phyloP scores from a whole-genome alignment of 331 rosid genomes.

The Pyracantha coccinea region DNA sequence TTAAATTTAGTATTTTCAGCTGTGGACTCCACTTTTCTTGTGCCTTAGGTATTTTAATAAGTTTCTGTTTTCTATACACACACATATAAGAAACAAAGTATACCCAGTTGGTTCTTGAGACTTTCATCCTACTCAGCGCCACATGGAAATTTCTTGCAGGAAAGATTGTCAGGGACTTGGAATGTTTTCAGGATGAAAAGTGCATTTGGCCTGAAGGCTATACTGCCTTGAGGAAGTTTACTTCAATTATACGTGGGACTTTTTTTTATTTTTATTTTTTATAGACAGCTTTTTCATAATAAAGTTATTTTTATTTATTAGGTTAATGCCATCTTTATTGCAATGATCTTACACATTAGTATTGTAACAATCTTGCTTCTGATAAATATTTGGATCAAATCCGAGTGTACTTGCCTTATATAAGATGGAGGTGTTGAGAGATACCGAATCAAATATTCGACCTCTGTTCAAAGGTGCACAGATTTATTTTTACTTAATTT shows the following conservation, averaged over 20 bases:
- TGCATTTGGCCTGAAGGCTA: constrained; percentile 92
- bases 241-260: constrained; percentile 64
- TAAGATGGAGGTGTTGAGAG: constrained; percentile 95
- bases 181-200: constrained; percentile 52
- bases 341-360: neutral
- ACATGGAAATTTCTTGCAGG: constrained; percentile 40
- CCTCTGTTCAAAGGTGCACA: constrained; percentile 88
- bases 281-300: neutral
- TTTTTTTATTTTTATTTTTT: too few species aligned
- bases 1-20: too few species aligned
- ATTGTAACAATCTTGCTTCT: neutral
- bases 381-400: constrained; percentile 38
- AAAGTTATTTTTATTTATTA: neutral
- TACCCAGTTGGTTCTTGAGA: constrained; percentile 1
- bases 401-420: constrained; percentile 42
- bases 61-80: too few species aligned
- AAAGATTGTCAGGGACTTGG: constrained; percentile 60
- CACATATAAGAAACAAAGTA: too few species aligned
- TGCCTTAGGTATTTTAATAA: too few species aligned
- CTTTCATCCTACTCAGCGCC: constrained; percentile 7
- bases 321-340: constrained; percentile 4
- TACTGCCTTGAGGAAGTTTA: constrained; percentile 75
- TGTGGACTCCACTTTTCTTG: too few species aligned
- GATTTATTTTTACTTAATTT: too few species aligned
- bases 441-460: constrained; percentile 61